A percentile compares a stretch with the other conserved stretches of the same genome.
phyloP scores from a whole-genome alignment of 441 rosid species.

The Erodium texanum region DNA sequence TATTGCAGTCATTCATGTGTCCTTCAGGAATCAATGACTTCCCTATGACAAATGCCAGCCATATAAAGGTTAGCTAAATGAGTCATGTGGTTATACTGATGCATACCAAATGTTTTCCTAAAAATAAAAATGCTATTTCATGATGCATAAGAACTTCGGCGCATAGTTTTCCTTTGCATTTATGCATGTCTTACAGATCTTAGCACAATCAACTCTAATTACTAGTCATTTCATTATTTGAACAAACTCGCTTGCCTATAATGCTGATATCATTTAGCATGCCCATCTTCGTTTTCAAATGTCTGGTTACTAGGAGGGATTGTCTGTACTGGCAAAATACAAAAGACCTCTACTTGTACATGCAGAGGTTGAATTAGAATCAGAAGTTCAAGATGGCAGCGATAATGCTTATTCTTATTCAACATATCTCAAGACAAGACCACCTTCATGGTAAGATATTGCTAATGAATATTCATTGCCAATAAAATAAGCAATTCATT shows the following conservation, averaged over 20 bases:
- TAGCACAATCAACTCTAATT: background rate
- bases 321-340: constrained; percentile 68
- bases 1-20: constrained; percentile 84
- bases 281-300: constrained; percentile 7
- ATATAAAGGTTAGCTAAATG: constrained; percentile 54
- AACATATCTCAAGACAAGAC: constrained; percentile 75
- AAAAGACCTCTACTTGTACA: constrained; percentile 87
- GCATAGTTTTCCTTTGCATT: background rate
- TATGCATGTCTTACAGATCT: background rate
- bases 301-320: constrained; percentile 52
- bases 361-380: constrained; percentile 57
- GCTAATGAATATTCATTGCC: background rate
- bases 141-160: background rate
- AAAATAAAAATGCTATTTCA: background rate
- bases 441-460: constrained; percentile 57
- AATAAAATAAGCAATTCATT: constrained; percentile 2
- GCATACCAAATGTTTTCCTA: background rate
- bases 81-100: background rate
- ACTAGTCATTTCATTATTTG: background rate
- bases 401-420: constrained; percentile 58
- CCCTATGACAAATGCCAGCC: constrained; percentile 81
- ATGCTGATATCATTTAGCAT: background rate
- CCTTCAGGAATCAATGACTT: constrained; percentile 97
- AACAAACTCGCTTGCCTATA: background rate
- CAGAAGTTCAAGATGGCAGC: constrained; percentile 32